Evolutionary conservation across 768 basidiomycete genomes (phyloP).

Genomic region (Dioszegia hungarica): DNA sequence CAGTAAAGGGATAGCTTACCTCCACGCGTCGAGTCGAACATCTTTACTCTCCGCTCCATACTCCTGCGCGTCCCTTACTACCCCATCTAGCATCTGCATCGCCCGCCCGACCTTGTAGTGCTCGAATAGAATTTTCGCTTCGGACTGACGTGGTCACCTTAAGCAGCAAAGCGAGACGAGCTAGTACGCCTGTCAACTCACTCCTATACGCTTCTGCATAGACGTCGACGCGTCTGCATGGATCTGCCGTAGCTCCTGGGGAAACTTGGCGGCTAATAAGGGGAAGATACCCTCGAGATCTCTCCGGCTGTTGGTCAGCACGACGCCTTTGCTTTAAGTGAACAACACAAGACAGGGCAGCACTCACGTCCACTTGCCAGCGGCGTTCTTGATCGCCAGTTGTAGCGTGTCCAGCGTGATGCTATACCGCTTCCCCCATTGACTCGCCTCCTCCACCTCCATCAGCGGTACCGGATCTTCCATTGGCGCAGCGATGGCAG

Average conservation of each 20-base stretch:
- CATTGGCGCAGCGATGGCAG: not conserved
- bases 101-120: constrained; percentile 35
- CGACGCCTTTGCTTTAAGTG: not conserved
- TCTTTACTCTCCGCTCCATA: constrained; percentile 9
- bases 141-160: constrained; percentile 13
- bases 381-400: constrained; percentile 37
- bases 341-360: too few relatives aligned
- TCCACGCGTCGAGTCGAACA: constrained; percentile 38
- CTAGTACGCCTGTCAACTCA: constrained; percentile 22
- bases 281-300: constrained; percentile 34
- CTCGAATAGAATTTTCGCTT: constrained; percentile 22
- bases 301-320: constrained; percentile 16
- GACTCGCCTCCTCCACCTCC: constrained; percentile 1
- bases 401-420: constrained; percentile 36
- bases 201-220: constrained; percentile 34
- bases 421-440: constrained; percentile 38
- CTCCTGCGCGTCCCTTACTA: constrained; percentile 32
- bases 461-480: constrained; percentile 8
- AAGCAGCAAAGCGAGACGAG: not conserved
- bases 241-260: constrained; percentile 23
- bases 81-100: constrained; percentile 30
- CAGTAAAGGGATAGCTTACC: constrained; percentile 23
- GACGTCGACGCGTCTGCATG: constrained; percentile 18
- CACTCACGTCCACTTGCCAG: constrained; percentile 47
- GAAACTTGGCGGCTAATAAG: constrained; percentile 12